Base-by-base conservation (phyloP, 164 flowering plant species). In the Berberis thunbergii region DNA sequence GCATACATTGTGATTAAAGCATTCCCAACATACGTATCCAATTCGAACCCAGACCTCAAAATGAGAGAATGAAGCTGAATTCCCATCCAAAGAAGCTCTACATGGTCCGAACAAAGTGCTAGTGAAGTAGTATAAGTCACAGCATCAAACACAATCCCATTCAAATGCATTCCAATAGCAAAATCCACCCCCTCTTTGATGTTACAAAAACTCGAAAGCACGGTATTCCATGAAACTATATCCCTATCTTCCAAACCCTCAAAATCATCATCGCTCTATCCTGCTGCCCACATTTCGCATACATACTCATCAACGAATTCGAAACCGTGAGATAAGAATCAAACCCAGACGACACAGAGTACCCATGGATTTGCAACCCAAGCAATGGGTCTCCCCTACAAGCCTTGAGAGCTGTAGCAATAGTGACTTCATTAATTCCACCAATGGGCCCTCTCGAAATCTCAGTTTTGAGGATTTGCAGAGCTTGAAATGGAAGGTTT, bases 281-380 rank as follows among this genome's bases (percentile, higher is more conserved):
- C 11, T 81, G 75, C 44, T 73, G 48, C 38, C 83, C 83, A 3
- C 81, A 70, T 64, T 88, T 85, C 49, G 76, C 77, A 72, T 90
- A 93, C 81, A 90, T 71, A 70, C 80, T 87, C 89, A 93, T 93
- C 70, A 88, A 69, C 7, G 95, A 84, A 76, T 93, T 93, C 7
- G 84, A 77, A 4, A 93, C 95, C 1, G 85, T 58, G 11, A 80
- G 49, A 71, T 60, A 79, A 4, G 73, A 74, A 61, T 69, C 66
- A 6, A 85, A 74, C 61, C 96, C 98, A 45, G 92, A 77, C 6
- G 73, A 69, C 44, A 90, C 56, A 0, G 91, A 78, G 44, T 85
- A 79, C 11, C 79, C 87, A 46, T 90, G 98, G 43, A 90, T 70
- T 70, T 86, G 87, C 56, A 56, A 54, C 10, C 97, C 97, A 4